Base-by-base conservation (phyloP, 2,329 filamentous ascomycete species). In the Pseudogymnoascus sp. region DNA sequence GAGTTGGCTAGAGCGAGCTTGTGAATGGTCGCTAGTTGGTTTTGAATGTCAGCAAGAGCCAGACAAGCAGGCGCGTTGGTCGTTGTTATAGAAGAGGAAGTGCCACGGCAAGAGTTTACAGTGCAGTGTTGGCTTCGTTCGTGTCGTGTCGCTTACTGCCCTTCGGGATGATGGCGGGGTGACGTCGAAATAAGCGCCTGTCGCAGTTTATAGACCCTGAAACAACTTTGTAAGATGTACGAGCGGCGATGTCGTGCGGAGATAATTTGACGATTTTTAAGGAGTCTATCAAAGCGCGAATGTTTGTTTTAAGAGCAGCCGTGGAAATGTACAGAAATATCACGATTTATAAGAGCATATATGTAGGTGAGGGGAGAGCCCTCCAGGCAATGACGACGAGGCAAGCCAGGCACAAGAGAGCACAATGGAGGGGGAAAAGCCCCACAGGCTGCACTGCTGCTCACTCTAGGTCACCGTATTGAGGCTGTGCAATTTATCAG, bases 381-480 rank as follows among this genome's bases (percentile, higher is more conserved):
- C 18, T 23, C 23, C 9, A 55, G 49, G 16, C 49, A 55, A 55
- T 55, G 49, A 55, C 49, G 49, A 55, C 16, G 49, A 55, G 45
- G 45, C 25, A 33, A 55, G 49, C 49, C 49, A 55, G 49, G 49
- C 49, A 55, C 49, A 21, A 55, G 28, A 61, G 25, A 25, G 31
- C 31, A 49, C 23, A 8, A 61, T 43, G 49, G 60, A 35, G 60
- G 49, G 60, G 60, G 31, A 52, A 61, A n/a, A 33, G 43, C 35
- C 60, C 38, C 33, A 61, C 43, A 25, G 11, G 37, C 7, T 60
- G 31, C 55, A 63, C 37, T 45, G 21, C 33, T 25, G 23, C n/a
- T 60, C 31, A 38, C 16, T 60, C 37, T 49, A 49, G 55, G 61
- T 35, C 55, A 60, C 61, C 61, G 61, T 63, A 63, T 60, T 59